These are phyloP conservation scores for Aspergillus puulaauensis DNA, from an alignment of 2,329 filamentous ascomycete species.

Conservation along the genomic window DNA sequence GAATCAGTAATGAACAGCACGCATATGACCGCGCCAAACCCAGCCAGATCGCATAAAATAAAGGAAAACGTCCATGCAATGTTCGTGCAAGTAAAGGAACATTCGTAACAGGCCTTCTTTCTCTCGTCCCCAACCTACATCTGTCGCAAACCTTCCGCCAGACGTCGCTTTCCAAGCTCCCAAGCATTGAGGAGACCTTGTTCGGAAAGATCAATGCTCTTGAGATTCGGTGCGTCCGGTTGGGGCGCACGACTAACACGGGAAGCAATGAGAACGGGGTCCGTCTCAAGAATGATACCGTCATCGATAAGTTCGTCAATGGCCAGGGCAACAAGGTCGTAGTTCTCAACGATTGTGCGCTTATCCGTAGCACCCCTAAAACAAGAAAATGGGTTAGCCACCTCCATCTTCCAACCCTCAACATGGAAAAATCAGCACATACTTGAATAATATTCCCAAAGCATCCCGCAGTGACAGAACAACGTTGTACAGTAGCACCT, in stretches of 20 bases:
- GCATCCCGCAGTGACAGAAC: constrained; percentile 87
- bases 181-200: constrained; percentile 92
- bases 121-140: constrained; percentile 25
- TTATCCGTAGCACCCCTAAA: constrained; percentile 90
- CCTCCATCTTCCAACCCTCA: background rate
- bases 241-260: constrained; percentile 88
- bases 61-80: constrained; percentile 20
- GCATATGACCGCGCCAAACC: constrained; percentile 35
- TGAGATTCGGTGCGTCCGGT: constrained; percentile 82
- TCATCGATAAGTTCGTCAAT: constrained; percentile 96
- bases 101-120: constrained; percentile 8
- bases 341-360: constrained; percentile 97
- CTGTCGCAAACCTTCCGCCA: constrained; percentile 83
- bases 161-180: constrained; percentile 87
- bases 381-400: constrained; percentile 18
- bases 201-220: constrained; percentile 92
- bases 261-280: constrained; percentile 89
- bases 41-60: constrained; percentile 31
- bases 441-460: constrained; percentile 91
- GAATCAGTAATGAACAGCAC: constrained; percentile 20
- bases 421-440: constrained; percentile 30
- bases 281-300: constrained; percentile 95
- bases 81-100: constrained; percentile 15
- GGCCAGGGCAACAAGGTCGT: constrained; percentile 89
- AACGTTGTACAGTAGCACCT: constrained; percentile 93